phyloP scores from a whole-genome alignment of 192 early-diverging fungal species.

The Coemansia sp. region DNA sequence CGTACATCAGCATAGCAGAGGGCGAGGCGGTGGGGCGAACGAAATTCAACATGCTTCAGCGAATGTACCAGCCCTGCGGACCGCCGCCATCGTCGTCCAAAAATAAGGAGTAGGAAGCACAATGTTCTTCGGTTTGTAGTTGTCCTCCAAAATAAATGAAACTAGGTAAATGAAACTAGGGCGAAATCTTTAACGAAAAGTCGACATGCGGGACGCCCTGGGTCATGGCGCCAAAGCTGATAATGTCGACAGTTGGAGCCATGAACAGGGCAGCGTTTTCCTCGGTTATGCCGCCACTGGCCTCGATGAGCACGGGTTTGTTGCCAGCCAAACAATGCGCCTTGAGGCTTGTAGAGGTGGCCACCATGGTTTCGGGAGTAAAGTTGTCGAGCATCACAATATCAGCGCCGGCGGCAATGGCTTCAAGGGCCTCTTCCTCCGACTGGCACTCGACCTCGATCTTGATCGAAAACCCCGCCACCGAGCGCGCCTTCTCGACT shows the following conservation, averaged over 20 bases:
- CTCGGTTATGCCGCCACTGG: conserved; percentile 94
- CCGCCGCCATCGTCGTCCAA: conserved; percentile 17
- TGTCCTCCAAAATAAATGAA: not conserved
- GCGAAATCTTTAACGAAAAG: conserved; percentile 90
- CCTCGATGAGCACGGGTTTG: conserved; percentile 80
- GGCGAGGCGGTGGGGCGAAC: conserved; percentile 34
- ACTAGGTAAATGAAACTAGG: conserved; percentile 12
- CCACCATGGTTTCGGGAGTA: conserved; percentile 66
- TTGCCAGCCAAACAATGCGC: conserved; percentile 64
- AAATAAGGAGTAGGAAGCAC: not conserved
- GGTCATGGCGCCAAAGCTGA: conserved; percentile 90
- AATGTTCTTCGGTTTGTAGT: not conserved
- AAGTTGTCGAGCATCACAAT: conserved; percentile 99
- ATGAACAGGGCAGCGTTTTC: conserved; percentile 82
- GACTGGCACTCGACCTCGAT: conserved; percentile 97
- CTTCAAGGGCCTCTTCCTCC: conserved; percentile 92
- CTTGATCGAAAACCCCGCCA: conserved; percentile 91
- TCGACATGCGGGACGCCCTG: conserved; percentile 96
- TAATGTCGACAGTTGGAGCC: conserved; percentile 81
- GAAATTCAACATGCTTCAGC: conserved; percentile 43
- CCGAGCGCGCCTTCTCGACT: conserved; percentile 74
- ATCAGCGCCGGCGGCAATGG: conserved; percentile 94
- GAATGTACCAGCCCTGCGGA: conserved; percentile 41
- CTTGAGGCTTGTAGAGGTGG: conserved; percentile 75
- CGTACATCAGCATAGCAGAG: conserved; percentile 45